A percentile compares a stretch with the other conserved stretches of the same genome.
Conservation (phyloP, 345 rosid genomes). For the Aegle marmelos region DNA sequence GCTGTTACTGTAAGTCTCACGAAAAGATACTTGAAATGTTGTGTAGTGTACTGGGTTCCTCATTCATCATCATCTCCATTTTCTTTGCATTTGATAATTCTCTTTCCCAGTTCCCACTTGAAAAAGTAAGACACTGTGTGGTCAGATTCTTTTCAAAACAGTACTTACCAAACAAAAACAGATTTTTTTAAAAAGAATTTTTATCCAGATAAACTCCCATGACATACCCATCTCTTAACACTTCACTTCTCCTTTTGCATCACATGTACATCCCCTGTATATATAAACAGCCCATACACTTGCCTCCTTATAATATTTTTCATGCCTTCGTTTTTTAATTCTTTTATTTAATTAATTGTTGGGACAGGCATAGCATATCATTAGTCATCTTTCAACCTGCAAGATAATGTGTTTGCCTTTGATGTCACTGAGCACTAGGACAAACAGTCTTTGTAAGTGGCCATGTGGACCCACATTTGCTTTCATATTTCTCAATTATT, state of each 20-base stretch:
- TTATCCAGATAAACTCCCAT: background rate
- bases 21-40: background rate
- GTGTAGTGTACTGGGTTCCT: background rate
- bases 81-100: background rate
- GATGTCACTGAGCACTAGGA: conserved; percentile 8
- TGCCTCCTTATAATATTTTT: background rate
- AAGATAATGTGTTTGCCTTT: conserved; percentile 3
- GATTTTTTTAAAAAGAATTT: no score
- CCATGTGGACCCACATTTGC: conserved; percentile 9
- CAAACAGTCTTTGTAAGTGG: background rate
- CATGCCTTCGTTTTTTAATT: background rate
- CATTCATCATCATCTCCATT: background rate
- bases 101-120: conserved; percentile 19
- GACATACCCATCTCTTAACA: background rate
- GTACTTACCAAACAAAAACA: background rate
- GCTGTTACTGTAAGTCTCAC: conserved; percentile 5
- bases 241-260: background rate
- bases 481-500: background rate
- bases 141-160: conserved; percentile 24
- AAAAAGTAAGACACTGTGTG: conserved; percentile 14
- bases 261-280: background rate
- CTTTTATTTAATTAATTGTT: background rate
- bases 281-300: background rate
- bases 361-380: conserved; percentile 11
- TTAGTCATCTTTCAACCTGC: conserved; percentile 5